Base-by-base conservation (phyloP, 805 yeast species). In the Limtongozyma cylindracea region DNA sequence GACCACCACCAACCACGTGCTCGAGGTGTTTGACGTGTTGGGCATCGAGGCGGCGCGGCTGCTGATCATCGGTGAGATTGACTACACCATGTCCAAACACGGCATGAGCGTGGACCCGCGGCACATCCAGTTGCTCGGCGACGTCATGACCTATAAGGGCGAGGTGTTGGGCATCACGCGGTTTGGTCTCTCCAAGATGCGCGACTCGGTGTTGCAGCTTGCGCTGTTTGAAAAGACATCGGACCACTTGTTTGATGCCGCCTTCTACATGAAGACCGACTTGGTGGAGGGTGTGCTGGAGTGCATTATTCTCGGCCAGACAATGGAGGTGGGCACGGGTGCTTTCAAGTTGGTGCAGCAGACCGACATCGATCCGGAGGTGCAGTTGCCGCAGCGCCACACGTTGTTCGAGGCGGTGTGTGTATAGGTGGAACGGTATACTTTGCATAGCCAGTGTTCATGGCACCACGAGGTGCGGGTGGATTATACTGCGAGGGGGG, bases 31-130 rank as follows among this genome's bases (percentile, higher is more conserved):
- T 32, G 64, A 65, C 30, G 95, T 84, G 4, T 53, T 88, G 29
- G 99, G 99, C 37, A 91, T 88, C 31, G 99, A 88, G 45, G 99
- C 99, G 2, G 98, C 98, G 2, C 61, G 99, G 43, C 52, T 78
- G 1, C 71, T 92, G 33, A 88, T 88, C 41, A 73, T 88, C 40
- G 67, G 67, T 30, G 99, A 88, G 52, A 88, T 88, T 45, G 92
- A 76, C 40, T 80, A 80, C 41, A 88, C 98, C 24, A 88, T 88
- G 99, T 69, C 92, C 41, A 78, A 80, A 47, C 98, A 88, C 55
- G 99, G 99, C 48, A 88, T 88, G 98, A 77, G 92, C 43, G 95
- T 88, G 22, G 99, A 88, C 56, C 98, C 96, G 28, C 92, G 99
- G 56, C 99, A 88, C 45, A 82, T 91, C 43, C 96, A 88, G 51